Base-by-base conservation (phyloP, 2,329 filamentous ascomycete genomes). In the Aspergillus sp. region DNA sequence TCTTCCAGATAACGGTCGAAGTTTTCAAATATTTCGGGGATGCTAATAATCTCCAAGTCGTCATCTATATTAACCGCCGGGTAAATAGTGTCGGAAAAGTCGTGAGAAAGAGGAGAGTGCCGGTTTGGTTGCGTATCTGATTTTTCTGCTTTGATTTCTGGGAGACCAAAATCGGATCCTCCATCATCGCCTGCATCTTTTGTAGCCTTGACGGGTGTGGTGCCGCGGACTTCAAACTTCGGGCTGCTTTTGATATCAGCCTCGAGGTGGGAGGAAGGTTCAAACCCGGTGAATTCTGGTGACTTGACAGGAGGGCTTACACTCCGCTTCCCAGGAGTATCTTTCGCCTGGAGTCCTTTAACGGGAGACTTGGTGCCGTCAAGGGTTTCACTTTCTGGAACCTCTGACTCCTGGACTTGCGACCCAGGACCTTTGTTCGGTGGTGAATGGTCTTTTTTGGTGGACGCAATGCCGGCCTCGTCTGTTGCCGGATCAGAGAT, bases 281-380 rank as follows among this genome's bases (percentile, higher is more conserved):
- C 19, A 32, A 58, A 58, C 26, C 55, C 55, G 31, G 39, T 34
- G 36, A 58, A 58, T 26, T 39, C 43, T 7, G 55, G 55, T 33
- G 55, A 57, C 13, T 34, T 39, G 33, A 52, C 28, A 11, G 26
- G 29, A 32, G 46, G 48, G 33, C 51, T 56, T 26, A 10, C 35
- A 8, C 31, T 31, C 13, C 27, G 31, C 13, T 43, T 40, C n/a
- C 35, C 26, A 5, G n/a, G 29, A 27, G 33, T n/a, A 27, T 19
- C 29, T 27, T 40, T 28, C 5, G 19, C 19, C 19, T 19, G 19
- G 19, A 19, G 19, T 19, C 19, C 19, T 19, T 19, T 19, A 19
- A 19, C 19, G 19, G 19, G 19, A 19, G 2, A 19, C 4, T 19
- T 19, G 19, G 4, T 19, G 19, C 19, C 19, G 19, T 19, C 19